Evolutionary conservation across 306 rosid genomes (phyloP), one percentile per base, ranked within the genome.

Genomic region (Cyclanthera cordifolia): DNA sequence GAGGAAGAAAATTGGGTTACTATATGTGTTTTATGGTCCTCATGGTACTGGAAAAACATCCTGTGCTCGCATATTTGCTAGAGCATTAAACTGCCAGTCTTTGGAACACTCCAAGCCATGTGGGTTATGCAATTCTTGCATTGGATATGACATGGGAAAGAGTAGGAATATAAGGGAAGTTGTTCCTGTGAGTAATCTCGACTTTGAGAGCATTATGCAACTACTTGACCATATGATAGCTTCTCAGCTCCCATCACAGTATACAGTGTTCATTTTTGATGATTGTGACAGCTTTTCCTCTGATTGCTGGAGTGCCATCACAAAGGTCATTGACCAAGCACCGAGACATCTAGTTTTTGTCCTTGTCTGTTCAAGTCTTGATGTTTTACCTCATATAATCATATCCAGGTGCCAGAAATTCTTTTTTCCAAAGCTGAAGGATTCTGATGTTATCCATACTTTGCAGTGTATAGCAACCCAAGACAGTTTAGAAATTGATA

Each of bases 1-100:
- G 34, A 88, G 14, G 72, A 87, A 84, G 82, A 90, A 85, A 74
- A 86, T 94, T 74, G 99, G 97, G 14, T 69, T 90, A 76, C 73
- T 94, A 23, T 94, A 94, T 74, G 95, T 90, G 70, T 94, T 94
- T 83, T 83, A 90, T 64, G 99, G 99, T 70, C 97, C 99, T 57
- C 99, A 86, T 77, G 99, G 99, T 53, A 94, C 97, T 1, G 99
- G 99, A 30, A 94, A 94, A 75, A 94, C 97, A 11, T 90, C 99
- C 1, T 84, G 86, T 70, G 99, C 99, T 70, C 97, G 95, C 20
- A 79, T 94, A 70, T 88, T 94, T 80, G 88, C 99, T 14, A 82
- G 89, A 82, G 96, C 99, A 78, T 79, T 94, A 73, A 94, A 88
- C 80, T 94, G 99, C 79, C 91, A 74, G 78, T 85, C 99, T 72